phyloP scores from a whole-genome alignment of 441 rosid genomes.

The Geranium incanum region DNA sequence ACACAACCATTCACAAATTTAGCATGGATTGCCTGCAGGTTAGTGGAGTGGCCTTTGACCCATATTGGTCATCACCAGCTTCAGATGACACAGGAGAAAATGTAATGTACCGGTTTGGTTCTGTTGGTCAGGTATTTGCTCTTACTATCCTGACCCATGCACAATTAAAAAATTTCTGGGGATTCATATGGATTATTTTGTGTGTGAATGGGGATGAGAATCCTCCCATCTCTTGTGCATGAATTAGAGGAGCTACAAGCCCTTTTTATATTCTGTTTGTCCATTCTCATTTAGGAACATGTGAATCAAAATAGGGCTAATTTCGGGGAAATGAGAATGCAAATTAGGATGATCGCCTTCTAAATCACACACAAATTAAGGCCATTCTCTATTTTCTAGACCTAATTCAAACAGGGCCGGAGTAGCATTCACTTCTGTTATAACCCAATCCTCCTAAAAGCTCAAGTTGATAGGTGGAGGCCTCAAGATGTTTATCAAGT shows the following conservation, averaged over 20 bases:
- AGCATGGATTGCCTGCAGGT: not conserved
- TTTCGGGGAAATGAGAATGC: not conserved
- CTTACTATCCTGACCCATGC: not conserved
- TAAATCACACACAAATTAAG: not conserved
- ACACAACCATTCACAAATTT: not conserved
- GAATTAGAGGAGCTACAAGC: not conserved
- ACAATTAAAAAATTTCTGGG: not conserved
- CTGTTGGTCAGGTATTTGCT: not conserved
- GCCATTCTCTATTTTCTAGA: not conserved
- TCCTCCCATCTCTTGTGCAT: not conserved
- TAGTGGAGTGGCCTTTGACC: conserved; percentile 2
- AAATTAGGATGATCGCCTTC: not conserved
- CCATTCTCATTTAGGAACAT: not conserved
- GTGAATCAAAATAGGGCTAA: not conserved
- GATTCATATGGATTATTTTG: not conserved
- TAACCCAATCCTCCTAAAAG: too few relatives aligned
- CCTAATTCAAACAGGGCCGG: not conserved
- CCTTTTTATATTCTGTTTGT: too few relatives aligned
- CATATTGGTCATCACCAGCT: conserved; percentile 8
- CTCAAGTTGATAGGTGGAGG: too few relatives aligned
- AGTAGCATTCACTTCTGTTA: too few relatives aligned
- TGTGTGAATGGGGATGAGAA: not conserved
- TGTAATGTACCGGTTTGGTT: conserved; percentile 6
- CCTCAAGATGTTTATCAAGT: too few relatives aligned
- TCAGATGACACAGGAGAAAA: conserved; percentile 3